Evolutionary conservation across 164 flowering plant genomes (phyloP), one percentile per base, ranked within the genome.

Genomic region (Kingdonia uniflora): DNA sequence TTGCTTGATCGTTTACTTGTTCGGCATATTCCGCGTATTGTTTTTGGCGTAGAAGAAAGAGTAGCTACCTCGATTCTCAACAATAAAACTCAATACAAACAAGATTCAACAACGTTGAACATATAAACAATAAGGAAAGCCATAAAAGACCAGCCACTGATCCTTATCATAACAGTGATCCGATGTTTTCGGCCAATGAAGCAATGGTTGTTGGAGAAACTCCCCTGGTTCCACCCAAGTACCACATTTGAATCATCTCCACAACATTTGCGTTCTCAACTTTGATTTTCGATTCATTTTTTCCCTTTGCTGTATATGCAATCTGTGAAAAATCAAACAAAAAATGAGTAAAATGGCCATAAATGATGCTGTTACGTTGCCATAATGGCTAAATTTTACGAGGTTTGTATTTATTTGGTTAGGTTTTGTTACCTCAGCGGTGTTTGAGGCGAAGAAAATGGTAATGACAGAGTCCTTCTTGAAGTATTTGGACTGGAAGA

Each of bases 211-310:
- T 60, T 5, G 78, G 74, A 38, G 98, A 87, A 7, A 85, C 82
- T 5, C 73, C 92, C 42, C 83, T 74, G 22, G 60, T 80, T 45
- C 98, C 98, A 6, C 90, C 96, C 76, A 91, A 55, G 64, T 91
- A 91, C 98, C 96, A 87, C 60, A 71, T 83, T 78, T 83, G 62
- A 25, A 91, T 77, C 92, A 74, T 80, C 68, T 77, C 82, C 0
- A 63, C 90, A 51, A 91, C 95, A 57, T 91, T 91, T 6, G 53
- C 82, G 41, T 91, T 91, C 71, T 80, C 91, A 43, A 91, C 85
- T 16, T 53, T 66, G 5, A 77, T 52, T 66, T 79, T 87, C 25
- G 78, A 55, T 7, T 79, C 95, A 25, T 76, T 87, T 47, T 87
- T 87, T n/a, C 83, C 96, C 42, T 82, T 91, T 0, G 60, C 66